Base-by-base conservation (phyloP, 148 eudicot genomes). In the Nepenthes gracilis region DNA sequence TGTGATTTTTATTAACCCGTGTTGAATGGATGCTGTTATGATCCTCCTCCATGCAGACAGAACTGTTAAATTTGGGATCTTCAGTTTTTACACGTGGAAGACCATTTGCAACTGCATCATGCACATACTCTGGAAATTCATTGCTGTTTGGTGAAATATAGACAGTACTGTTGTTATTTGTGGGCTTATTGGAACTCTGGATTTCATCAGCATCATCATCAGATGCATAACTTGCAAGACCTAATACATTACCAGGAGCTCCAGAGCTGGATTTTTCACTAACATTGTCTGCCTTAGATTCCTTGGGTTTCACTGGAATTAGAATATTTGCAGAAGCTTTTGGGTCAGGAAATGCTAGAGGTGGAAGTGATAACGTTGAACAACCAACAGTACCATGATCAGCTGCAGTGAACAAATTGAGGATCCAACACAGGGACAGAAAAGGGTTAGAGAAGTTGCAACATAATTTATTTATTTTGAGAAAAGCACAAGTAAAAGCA, bases 171-270 rank as follows among this genome's bases (percentile, higher is more conserved):
- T 63, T 65, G 53, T n/a, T 49, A n/a, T 6, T 4, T 10, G 35
- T 72, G 32, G 65, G 49, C 53, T 70, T 67, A n/a, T 63, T 64
- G 32, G 81, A 66, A 66, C 66, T 77, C 72, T 67, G 83, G 49
- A 50, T 61, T 52, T 77, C 89, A 64, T 76, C 79, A 37, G 75
- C 90, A 9, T 79, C 81, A 12, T 83, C 85, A 55, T 93, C 99
- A 62, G 99, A 89, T 43, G 85, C 81, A 80, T 93, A 93, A 68
- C 77, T 89, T 73, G 73, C 96, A 69, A 89, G 95, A 54, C 99
- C 96, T 65, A 93, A 71, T 45, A 89, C 71, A 75, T 81, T 80
- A 57, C 91, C 96, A 77, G 80, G 77, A 64, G 86, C 64, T 59
- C 69, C 77, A 55, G 88, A 84, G 64, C 76, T 70, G 57, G 87